Percentiles rank a stretch among this genome's conserved stretches.
phyloP scores from a whole-genome alignment of 1,139 yeast genomes.

The Magnusiomyces ingens region DNA sequence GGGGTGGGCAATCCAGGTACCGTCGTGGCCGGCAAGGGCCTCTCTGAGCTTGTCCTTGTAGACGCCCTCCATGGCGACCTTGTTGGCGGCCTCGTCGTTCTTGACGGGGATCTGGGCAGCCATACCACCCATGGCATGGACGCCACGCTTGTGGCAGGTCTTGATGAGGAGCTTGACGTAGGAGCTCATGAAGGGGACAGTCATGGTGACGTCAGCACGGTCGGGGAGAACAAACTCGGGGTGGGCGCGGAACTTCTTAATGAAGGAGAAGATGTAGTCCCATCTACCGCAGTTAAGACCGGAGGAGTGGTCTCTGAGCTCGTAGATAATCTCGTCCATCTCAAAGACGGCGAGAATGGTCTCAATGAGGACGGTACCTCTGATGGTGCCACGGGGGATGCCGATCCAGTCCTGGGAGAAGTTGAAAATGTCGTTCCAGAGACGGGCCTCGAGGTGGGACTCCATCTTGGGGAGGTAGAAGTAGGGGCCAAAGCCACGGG shows the following conservation, averaged over 20 bases:
- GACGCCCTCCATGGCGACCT: slow-evolving; percentile 63
- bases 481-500: slow-evolving; percentile 66
- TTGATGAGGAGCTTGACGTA: slow-evolving; percentile 61
- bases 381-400: slow-evolving; percentile 62
- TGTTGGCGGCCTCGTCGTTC: slow-evolving; percentile 57
- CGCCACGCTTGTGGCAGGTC: slow-evolving; percentile 69
- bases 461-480: slow-evolving; percentile 78
- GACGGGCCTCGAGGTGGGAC: slow-evolving; percentile 69
- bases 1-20: slow-evolving; percentile 81
- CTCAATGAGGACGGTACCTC: slow-evolving; percentile 74
- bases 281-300: slow-evolving; percentile 80
- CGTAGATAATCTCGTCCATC: slow-evolving; percentile 75
- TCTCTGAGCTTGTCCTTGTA: slow-evolving; percentile 69
- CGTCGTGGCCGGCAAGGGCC: slow-evolving; percentile 69
- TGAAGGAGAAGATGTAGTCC: slow-evolving; percentile 73
- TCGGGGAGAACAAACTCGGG: slow-evolving; percentile 62
- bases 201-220: slow-evolving; percentile 68
- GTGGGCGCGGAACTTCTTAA: slow-evolving; percentile 60
- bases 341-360: slow-evolving; percentile 73
- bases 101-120: slow-evolving; percentile 79
- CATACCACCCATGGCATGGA: slow-evolving; percentile 82
- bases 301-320: slow-evolving; percentile 65
- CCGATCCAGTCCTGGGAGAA: slow-evolving; percentile 61
- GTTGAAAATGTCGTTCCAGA: slow-evolving; percentile 73
- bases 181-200: slow-evolving; percentile 66